phyloP scores from a whole-genome alignment of 2,329 filamentous ascomycete genomes.

The Verruconis gallopava region DNA sequence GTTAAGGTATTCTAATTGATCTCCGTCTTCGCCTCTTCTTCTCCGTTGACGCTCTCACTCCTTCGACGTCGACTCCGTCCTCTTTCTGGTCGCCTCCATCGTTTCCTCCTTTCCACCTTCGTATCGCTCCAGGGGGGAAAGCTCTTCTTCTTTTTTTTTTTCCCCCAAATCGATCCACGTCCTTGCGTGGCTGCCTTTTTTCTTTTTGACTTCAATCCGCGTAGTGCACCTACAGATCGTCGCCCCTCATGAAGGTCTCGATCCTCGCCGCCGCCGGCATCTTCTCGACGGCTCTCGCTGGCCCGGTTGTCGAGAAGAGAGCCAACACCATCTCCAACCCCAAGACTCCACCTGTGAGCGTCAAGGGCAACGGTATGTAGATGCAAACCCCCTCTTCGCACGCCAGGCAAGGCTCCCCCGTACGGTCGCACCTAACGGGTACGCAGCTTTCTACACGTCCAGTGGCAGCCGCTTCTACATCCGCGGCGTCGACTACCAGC shows the following conservation, averaged over 20 bases:
- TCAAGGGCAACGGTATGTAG: conserved; percentile 46
- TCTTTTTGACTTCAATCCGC: no score
- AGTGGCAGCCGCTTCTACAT: conserved; percentile 47
- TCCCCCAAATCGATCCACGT: no score
- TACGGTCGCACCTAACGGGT: no score
- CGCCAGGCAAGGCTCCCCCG: background rate
- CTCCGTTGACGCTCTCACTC: no score
- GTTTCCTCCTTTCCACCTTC: no score
- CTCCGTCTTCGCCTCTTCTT: no score
- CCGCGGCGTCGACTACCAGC: conserved; percentile 53
- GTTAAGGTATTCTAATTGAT: no score
- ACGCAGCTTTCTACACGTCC: conserved; percentile 47
- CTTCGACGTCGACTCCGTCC: no score
- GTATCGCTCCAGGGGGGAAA: no score
- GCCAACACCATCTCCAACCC: conserved; percentile 5
- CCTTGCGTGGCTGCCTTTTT: no score
- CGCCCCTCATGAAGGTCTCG: conserved; percentile 7
- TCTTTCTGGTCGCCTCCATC: no score
- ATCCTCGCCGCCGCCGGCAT: conserved; percentile 5
- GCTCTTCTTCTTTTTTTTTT: no score
- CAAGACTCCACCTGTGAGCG: conserved; percentile 42
- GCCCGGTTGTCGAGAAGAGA: conserved; percentile 2
- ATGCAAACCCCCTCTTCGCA: background rate
- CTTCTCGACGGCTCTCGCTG: conserved; percentile 8
- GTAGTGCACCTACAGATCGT: background rate